Percentiles rank a stretch among this genome's conserved stretches.
These are phyloP conservation scores for Mortierella sp. DNA, from an alignment of 371 early-diverging fungal species.

Conservation along the genomic window DNA sequence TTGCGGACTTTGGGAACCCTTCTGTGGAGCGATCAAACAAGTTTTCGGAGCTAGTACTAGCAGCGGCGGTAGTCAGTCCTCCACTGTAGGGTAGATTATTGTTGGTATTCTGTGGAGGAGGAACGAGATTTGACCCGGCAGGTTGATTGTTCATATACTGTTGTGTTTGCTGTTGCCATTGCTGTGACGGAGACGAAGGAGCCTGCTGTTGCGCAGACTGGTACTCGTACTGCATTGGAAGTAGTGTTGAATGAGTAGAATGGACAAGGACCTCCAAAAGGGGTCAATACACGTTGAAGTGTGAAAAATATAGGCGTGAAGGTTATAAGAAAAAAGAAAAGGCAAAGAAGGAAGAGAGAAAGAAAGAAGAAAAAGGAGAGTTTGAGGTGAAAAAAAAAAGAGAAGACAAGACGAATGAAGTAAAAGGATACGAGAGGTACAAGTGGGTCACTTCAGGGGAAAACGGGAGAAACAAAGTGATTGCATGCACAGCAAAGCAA, in stretches of 20 bases:
- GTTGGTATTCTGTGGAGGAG: constrained; percentile 5
- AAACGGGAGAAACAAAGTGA: too few species aligned
- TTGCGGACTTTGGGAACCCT: constrained; percentile 76
- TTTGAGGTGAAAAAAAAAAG: background rate
- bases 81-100: constrained; percentile 24
- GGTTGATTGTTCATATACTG: background rate
- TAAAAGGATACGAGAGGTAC: background rate
- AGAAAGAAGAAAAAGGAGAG: constrained; percentile 1
- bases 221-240: constrained; percentile 33
- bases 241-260: background rate
- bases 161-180: constrained; percentile 7
- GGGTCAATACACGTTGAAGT: background rate
- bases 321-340: constrained; percentile 1
- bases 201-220: constrained; percentile 20
- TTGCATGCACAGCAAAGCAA: too few species aligned
- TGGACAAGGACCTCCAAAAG: constrained; percentile 1
- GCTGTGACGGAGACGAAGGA: constrained; percentile 10
- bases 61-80: constrained; percentile 23
- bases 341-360: background rate
- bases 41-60: constrained; percentile 36
- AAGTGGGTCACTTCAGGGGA: constrained; percentile 2
- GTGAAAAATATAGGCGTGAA: background rate
- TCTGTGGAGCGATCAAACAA: constrained; percentile 67
- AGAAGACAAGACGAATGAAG: background rate
- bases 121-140: background rate